A percentile compares a stretch with the other conserved stretches of the same genome.
Conservation (phyloP, 148 eudicot species). For the Beta vulgaris region DNA sequence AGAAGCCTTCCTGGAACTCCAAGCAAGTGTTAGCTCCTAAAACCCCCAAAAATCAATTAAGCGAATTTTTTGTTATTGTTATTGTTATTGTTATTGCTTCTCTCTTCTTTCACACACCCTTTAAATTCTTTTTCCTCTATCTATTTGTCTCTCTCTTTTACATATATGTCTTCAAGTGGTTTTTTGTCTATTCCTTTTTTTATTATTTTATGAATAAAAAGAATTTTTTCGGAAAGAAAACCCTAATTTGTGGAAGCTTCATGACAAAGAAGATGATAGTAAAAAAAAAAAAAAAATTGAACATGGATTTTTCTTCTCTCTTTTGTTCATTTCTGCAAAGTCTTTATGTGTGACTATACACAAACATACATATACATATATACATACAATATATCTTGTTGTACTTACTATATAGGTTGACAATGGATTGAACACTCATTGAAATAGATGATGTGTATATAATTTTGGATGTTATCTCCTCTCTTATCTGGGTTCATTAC, state of each 20-base stretch:
- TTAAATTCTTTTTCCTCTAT: background rate
- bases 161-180: slow-evolving; percentile 22
- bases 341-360: slow-evolving; percentile 14
- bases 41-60: slow-evolving; percentile 20
- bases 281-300: background rate
- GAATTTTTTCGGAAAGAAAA: slow-evolving; percentile 27
- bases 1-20: slow-evolving; percentile 45
- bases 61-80: background rate
- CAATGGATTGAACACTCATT: slow-evolving; percentile 20
- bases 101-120: background rate
- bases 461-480: slow-evolving; percentile 31
- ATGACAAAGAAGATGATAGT: slow-evolving; percentile 24
- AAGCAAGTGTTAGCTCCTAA: slow-evolving; percentile 35
- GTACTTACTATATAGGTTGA: slow-evolving; percentile 3
- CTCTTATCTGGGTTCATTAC: slow-evolving; percentile 2
- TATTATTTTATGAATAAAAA: background rate
- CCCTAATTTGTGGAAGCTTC: slow-evolving; percentile 37
- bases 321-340: slow-evolving; percentile 41
- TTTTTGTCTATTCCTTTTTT: slow-evolving; percentile 25
- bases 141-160: background rate
- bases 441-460: slow-evolving; percentile 18
- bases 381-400: slow-evolving; percentile 12
- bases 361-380: slow-evolving; percentile 4
- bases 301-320: slow-evolving; percentile 23
- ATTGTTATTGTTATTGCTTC: background rate